A percentile compares a stretch with the other conserved stretches of the same genome.
Conservation (phyloP, 352 stramenopile genomes). For the Pythium aquatile region DNA sequence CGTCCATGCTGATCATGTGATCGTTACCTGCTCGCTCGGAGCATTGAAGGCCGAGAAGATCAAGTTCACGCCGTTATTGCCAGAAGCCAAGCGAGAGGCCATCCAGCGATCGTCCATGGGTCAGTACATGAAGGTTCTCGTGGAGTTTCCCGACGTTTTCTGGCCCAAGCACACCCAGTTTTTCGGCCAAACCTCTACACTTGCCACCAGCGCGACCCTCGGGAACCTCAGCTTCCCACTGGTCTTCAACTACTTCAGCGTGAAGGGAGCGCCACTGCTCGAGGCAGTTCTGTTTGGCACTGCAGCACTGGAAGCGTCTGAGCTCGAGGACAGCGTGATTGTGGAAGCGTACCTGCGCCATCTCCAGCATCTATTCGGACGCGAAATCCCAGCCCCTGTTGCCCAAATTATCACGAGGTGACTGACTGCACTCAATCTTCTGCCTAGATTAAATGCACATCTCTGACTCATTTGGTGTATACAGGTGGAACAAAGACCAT, state of each 20-base stretch:
- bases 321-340: conserved; percentile 44
- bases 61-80: conserved; percentile 49
- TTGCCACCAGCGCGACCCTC: conserved; percentile 5
- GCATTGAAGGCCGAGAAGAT: conserved; percentile 46
- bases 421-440: conserved; percentile 7
- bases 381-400: conserved; percentile 34
- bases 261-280: conserved; percentile 52
- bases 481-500: conserved; percentile 59
- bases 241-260: conserved; percentile 58
- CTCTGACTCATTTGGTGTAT: background rate
- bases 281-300: conserved; percentile 54
- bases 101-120: conserved; percentile 58
- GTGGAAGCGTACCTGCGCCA: conserved; percentile 41
- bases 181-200: conserved; percentile 33
- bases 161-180: conserved; percentile 52
- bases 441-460: background rate
- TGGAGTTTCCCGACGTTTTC: conserved; percentile 64
- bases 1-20: conserved; percentile 39
- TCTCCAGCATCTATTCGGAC: conserved; percentile 46
- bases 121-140: conserved; percentile 76
- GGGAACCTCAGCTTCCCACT: conserved; percentile 43
- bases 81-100: conserved; percentile 36
- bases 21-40: conserved; percentile 61
- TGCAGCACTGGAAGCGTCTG: conserved; percentile 38
- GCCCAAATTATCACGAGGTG: conserved; percentile 55